These are phyloP conservation scores for Amanita subjunquillea DNA, from an alignment of 768 basidiomycete species.

Conservation along the genomic window DNA sequence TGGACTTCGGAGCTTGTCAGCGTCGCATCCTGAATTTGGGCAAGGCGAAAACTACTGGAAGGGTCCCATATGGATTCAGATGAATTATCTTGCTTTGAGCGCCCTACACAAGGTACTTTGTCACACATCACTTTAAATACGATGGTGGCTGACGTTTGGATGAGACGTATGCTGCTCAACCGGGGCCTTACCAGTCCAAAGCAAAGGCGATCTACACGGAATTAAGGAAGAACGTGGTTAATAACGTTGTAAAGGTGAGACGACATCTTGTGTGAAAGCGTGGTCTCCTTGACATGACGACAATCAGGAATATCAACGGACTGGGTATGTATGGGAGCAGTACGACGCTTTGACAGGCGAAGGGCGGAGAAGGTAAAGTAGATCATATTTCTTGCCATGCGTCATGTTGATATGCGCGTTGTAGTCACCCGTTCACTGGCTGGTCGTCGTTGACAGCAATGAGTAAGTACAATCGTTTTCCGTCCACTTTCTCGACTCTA, in stretches of 20 bases:
- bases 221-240: constrained; percentile 71
- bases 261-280: not conserved
- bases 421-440: constrained; percentile 91
- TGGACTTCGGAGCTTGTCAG: constrained; percentile 82
- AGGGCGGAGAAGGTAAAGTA: constrained; percentile 69
- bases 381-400: constrained; percentile 3
- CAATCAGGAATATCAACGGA: constrained; percentile 76
- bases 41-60: constrained; percentile 96
- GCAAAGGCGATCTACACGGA: constrained; percentile 75
- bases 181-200: constrained; percentile 72
- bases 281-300: not conserved
- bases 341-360: constrained; percentile 81
- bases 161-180: constrained; percentile 66
- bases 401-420: constrained; percentile 3
- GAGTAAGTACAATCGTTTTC: constrained; percentile 43
- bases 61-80: constrained; percentile 94
- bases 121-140: constrained; percentile 5
- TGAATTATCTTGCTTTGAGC: constrained; percentile 86
- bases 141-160: not conserved
- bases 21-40: constrained; percentile 85
- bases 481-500: not conserved
- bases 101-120: constrained; percentile 60
- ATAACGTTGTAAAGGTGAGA: constrained; percentile 61
- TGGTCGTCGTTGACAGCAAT: constrained; percentile 88
- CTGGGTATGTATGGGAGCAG: constrained; percentile 97